Conservation (phyloP, 164 flowering plant species). For the Chloranthus sessilifolius region DNA sequence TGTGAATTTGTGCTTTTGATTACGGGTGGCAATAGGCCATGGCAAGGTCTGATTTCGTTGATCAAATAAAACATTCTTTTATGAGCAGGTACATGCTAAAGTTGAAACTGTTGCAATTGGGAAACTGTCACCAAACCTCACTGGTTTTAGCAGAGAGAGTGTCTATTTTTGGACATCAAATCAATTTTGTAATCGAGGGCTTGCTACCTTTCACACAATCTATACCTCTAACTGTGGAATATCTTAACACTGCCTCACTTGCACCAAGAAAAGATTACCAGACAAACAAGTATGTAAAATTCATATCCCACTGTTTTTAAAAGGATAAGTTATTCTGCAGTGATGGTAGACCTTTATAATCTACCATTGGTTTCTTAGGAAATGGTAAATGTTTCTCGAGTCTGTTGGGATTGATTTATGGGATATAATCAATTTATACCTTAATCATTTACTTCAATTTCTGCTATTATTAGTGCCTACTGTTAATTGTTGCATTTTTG, state of each 20-base stretch:
- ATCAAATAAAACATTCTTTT: no score
- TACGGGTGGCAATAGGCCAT: neutral
- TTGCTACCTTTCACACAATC: constrained; percentile 67
- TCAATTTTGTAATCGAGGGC: constrained; percentile 36
- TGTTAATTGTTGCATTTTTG: no score
- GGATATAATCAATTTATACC: no score
- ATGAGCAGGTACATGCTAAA: constrained; percentile 73
- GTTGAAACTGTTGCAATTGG: constrained; percentile 74
- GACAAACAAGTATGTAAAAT: constrained; percentile 47
- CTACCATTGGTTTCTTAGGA: no score
- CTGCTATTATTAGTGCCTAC: no score
- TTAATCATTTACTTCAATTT: no score
- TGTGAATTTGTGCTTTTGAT: neutral
- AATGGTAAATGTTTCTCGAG: no score
- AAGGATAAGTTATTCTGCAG: no score
- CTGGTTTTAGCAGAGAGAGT: constrained; percentile 60
- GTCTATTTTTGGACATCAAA: constrained; percentile 52
- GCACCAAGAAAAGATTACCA: constrained; percentile 79
- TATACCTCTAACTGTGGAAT: constrained; percentile 69
- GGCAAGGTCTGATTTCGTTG: neutral
- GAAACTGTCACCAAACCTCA: constrained; percentile 79
- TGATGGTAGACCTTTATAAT: no score
- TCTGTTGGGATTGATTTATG: no score
- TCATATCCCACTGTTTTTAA: no score
- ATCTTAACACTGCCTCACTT: constrained; percentile 67